Evolutionary conservation across 306 rosid species (phyloP).

Genomic region (Malus orientalis): DNA sequence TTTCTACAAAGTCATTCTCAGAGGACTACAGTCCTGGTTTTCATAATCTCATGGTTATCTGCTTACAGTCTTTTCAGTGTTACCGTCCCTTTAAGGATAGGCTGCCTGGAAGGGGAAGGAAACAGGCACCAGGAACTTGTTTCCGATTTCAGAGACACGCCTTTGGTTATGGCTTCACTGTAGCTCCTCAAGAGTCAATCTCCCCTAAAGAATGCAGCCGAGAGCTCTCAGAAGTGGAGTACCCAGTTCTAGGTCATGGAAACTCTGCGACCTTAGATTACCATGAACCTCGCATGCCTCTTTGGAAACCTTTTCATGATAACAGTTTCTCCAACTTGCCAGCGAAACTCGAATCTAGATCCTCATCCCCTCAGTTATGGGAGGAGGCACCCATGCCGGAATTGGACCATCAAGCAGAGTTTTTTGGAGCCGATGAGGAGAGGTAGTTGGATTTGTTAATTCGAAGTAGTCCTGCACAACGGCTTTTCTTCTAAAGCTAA

Average conservation of each 20-base stretch:
- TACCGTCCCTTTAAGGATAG: slow-evolving; percentile 39
- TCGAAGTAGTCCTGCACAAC: slow-evolving; percentile 5
- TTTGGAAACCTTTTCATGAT: slow-evolving; percentile 27
- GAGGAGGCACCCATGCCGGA: slow-evolving; percentile 35
- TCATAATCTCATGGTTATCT: slow-evolving; percentile 17
- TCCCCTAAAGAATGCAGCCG: slow-evolving; percentile 22
- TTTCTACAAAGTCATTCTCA: slow-evolving; percentile 5
- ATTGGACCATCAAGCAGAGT: slow-evolving; percentile 24
- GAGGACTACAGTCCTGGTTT: neutral
- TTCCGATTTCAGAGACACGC: slow-evolving; percentile 35
- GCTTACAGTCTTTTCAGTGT: slow-evolving; percentile 43
- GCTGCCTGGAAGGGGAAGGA: slow-evolving; percentile 48
- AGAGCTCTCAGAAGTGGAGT: slow-evolving; percentile 46
- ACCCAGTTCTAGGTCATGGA: slow-evolving; percentile 37
- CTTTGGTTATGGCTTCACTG: slow-evolving; percentile 29
- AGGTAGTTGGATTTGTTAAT: slow-evolving; percentile 38
- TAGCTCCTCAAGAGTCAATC: slow-evolving; percentile 31
- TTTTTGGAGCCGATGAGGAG: slow-evolving; percentile 21
- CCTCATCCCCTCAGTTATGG: slow-evolving; percentile 34
- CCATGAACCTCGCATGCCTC: slow-evolving; percentile 34
- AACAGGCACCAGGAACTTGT: slow-evolving; percentile 29
- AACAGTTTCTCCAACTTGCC: slow-evolving; percentile 31
- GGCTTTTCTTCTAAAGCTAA: slow-evolving; percentile 26
- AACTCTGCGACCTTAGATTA: slow-evolving; percentile 35
- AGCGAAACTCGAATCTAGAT: slow-evolving; percentile 41